Conservation (phyloP, 805 yeast genomes). For the Kodamaea nitidulidarum region DNA sequence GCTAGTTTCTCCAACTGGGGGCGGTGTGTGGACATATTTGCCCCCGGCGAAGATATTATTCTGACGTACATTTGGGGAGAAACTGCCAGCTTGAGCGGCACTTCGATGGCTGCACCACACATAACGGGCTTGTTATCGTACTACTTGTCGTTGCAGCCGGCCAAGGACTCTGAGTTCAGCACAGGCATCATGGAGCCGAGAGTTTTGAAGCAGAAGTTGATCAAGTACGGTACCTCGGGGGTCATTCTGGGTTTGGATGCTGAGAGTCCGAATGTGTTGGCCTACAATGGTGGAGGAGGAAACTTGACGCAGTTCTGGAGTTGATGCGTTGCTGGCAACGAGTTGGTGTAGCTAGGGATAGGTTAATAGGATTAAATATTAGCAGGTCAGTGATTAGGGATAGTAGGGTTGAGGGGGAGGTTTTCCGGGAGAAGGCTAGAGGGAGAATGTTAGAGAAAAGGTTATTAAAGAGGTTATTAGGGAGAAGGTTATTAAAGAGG, state of each 20-base stretch:
- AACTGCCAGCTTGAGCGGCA: constrained; percentile 85
- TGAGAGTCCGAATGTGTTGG: constrained; percentile 67
- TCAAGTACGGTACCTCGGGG: constrained; percentile 62
- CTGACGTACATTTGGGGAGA: constrained; percentile 80
- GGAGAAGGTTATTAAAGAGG: too few relatives aligned
- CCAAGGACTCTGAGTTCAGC: constrained; percentile 58
- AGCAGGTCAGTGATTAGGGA: too few relatives aligned
- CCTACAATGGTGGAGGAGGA: constrained; percentile 79
- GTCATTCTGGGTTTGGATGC: constrained; percentile 57
- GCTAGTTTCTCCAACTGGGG: constrained; percentile 97
- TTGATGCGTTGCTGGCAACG: too few relatives aligned
- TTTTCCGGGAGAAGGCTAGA: too few relatives aligned
- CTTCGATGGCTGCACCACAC: constrained; percentile 98
- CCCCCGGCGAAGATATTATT: constrained; percentile 88
- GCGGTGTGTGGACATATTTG: constrained; percentile 91
- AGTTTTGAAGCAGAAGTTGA: constrained; percentile 71
- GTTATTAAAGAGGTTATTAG: too few relatives aligned
- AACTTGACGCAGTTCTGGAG: constrained; percentile 64
- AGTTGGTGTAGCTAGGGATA: too few relatives aligned
- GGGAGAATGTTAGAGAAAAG: too few relatives aligned
- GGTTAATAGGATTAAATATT: too few relatives aligned
- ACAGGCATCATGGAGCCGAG: constrained; percentile 60
- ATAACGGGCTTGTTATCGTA: constrained; percentile 89
- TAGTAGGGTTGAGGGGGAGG: too few relatives aligned
- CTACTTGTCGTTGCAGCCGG: constrained; percentile 83